Percentiles rank a stretch among this genome's conserved stretches.
phyloP scores from a whole-genome alignment of 1,284 basidiomycete genomes.

The Ustilago vetiveriae region DNA sequence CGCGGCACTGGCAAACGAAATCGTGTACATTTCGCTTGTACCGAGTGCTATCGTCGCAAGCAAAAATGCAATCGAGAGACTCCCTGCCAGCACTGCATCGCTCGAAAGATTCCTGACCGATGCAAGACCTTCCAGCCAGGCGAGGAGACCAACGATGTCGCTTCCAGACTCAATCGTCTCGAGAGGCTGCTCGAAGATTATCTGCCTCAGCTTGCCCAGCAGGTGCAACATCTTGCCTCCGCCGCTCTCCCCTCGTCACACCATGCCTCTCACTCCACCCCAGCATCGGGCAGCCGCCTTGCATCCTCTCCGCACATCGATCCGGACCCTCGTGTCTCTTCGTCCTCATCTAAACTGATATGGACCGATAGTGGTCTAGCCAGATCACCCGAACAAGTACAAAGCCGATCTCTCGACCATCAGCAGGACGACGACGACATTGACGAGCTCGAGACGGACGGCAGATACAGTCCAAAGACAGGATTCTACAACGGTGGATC shows the following conservation, averaged over 20 bases:
- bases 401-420: constrained; percentile 8
- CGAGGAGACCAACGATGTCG: constrained; percentile 54
- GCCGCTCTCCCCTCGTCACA: background rate
- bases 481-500: constrained; percentile 52
- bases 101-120: constrained; percentile 60
- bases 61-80: constrained; percentile 63
- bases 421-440: constrained; percentile 44
- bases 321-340: background rate
- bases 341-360: constrained; percentile 3
- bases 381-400: constrained; percentile 20
- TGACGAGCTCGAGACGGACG: constrained; percentile 49
- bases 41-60: constrained; percentile 65
- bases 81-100: constrained; percentile 65
- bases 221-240: constrained; percentile 29
- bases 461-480: constrained; percentile 45
- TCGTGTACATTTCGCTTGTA: constrained; percentile 62
- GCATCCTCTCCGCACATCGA: constrained; percentile 7
- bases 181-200: constrained; percentile 54
- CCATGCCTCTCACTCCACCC: background rate
- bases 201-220: constrained; percentile 39
- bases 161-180: constrained; percentile 47
- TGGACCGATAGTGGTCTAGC: constrained; percentile 11
- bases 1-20: constrained; percentile 48
- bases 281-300: constrained; percentile 8
- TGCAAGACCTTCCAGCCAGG: constrained; percentile 63